These are phyloP conservation scores for Penicillium freii DNA, from an alignment of 2,329 filamentous ascomycete genomes.

Conservation along the genomic window DNA sequence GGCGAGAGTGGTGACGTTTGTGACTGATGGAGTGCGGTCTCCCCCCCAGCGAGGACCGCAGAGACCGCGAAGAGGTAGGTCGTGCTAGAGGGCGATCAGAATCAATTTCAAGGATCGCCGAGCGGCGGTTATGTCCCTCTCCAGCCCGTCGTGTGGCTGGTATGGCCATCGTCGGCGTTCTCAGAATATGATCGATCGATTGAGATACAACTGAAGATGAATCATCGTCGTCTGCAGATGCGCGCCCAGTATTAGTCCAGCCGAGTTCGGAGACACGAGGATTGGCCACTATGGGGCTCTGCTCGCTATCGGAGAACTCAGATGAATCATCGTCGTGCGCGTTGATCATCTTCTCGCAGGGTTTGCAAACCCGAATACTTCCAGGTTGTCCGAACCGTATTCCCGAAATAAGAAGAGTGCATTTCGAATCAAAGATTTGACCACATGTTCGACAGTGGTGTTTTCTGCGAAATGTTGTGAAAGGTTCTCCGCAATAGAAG, in stretches of 20 bases:
- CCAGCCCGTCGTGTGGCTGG: slow-evolving; percentile 64
- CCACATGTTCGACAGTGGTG: slow-evolving; percentile 94
- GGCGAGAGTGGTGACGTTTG: slow-evolving; percentile 81
- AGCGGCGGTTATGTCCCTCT: slow-evolving; percentile 77
- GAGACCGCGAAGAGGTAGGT: slow-evolving; percentile 89
- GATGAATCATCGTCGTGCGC: slow-evolving; percentile 88
- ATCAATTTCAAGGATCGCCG: slow-evolving; percentile 87
- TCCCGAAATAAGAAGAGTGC: slow-evolving; percentile 86
- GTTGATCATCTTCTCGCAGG: slow-evolving; percentile 87
- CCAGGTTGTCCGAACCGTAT: slow-evolving; percentile 82
- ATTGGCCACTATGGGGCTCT: slow-evolving; percentile 61
- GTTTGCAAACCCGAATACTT: slow-evolving; percentile 84
- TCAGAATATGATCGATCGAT: slow-evolving; percentile 47
- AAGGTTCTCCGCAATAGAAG: slow-evolving; percentile 84
- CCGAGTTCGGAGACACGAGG: slow-evolving; percentile 62
- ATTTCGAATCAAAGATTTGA: slow-evolving; percentile 98
- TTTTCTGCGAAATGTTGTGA: slow-evolving; percentile 91
- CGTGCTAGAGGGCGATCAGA: slow-evolving; percentile 72
- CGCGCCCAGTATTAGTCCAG: slow-evolving; percentile 43
- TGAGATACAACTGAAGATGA: slow-evolving; percentile 48
- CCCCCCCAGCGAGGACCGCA: slow-evolving; percentile 68
- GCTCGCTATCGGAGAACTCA: slow-evolving; percentile 74
- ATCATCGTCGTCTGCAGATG: slow-evolving; percentile 49
- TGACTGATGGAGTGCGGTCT: slow-evolving; percentile 78
- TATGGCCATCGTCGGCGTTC: slow-evolving; percentile 62